Base-by-base conservation (phyloP, 176 grass and related monocot species). In the Tillandsia leiboldiana region DNA sequence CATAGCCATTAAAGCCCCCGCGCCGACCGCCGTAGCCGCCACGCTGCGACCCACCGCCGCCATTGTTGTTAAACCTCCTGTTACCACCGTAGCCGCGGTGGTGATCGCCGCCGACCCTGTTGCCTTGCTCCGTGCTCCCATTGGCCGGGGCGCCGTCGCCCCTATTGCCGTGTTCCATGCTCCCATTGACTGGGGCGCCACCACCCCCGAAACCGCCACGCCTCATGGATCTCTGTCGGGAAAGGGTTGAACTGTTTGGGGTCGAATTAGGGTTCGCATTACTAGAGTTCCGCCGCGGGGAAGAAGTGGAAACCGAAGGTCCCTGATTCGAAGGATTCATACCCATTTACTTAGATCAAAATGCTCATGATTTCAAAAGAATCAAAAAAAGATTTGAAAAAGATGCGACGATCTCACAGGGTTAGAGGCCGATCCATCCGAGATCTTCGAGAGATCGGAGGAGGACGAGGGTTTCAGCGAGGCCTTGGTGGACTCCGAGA, bases 61-160 rank as follows among this genome's bases (percentile, higher is more conserved):
- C 76, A 79, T 65, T 56, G 65, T 76, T 80, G 66, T 82, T 89
- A 33, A 74, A 84, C 76, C 93, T 87, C 77, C 89, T 81, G 70
- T 79, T 96, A 61, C 84, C 84, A 22, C 72, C 23, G 9, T 76
- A 78, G 61, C 87, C 80, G n/a, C 86, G 77, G 70, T 81, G 72
- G 50, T 69, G 12, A 69, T 82, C 76, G 66, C 65, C 42, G 11
- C 65, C 29, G 26, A 15, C n/a, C 56, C 78, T 75, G 49, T 53
- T 81, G n/a, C 64, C 70, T 1, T 75, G 81, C 52, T 78, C 48
- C 70, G 53, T 20, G 56, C 56, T n/a, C 14, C 65, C 65, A 67
- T 67, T 67, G 65, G 65, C 65, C 33, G 65, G 65, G 12, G 27
- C 48, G 17, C 22, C 29, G n/a, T 42, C 29, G 26, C 17, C 56